Evolutionary conservation across 495 filamentous ascomycete species (phyloP).

Genomic region (Friedmanniomyces endolithicus): DNA sequence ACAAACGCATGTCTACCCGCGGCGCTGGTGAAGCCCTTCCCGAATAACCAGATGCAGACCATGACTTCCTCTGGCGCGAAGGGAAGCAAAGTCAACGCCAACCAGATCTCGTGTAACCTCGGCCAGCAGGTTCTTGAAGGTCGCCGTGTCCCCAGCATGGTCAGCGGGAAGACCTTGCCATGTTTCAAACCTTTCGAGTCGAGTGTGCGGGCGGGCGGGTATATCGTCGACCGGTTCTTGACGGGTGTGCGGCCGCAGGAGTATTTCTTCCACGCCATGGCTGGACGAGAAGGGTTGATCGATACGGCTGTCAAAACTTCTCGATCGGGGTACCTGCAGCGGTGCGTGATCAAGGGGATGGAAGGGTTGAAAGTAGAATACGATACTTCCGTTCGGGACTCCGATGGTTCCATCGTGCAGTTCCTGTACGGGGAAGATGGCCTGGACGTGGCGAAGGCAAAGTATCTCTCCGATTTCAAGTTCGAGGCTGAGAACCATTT

Average conservation of each 20-base stretch:
- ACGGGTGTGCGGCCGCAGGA: conserved; percentile 95
- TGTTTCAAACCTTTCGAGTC: conserved; percentile 90
- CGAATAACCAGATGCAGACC: conserved; percentile 94
- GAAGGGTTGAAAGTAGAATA: conserved; percentile 87
- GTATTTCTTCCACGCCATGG: conserved; percentile 99
- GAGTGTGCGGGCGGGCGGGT: conserved; percentile 80
- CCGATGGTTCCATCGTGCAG: conserved; percentile 84
- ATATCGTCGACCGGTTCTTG: conserved; percentile 92
- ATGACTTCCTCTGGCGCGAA: conserved; percentile 98
- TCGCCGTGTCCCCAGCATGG: conserved; percentile 89
- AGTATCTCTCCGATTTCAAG: conserved; percentile 77
- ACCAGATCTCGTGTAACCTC: conserved; percentile 92
- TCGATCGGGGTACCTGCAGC: conserved; percentile 89
- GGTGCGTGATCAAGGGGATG: conserved; percentile 98
- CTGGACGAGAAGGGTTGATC: conserved; percentile 94
- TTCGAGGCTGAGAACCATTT: conserved; percentile 73
- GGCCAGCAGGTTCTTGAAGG: conserved; percentile 96
- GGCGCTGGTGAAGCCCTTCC: conserved; percentile 82
- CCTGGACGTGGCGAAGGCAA: conserved; percentile 85
- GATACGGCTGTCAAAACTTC: conserved; percentile 99
- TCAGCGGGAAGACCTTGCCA: conserved; percentile 90
- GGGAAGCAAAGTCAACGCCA: conserved; percentile 84
- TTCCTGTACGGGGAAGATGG: conserved; percentile 97
- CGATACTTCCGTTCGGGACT: conserved; percentile 84
- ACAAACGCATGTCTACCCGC: conserved; percentile 65